These are phyloP conservation scores for Neocallimastix lanati DNA, from an alignment of 192 early-diverging fungal species.

Conservation along the genomic window DNA sequence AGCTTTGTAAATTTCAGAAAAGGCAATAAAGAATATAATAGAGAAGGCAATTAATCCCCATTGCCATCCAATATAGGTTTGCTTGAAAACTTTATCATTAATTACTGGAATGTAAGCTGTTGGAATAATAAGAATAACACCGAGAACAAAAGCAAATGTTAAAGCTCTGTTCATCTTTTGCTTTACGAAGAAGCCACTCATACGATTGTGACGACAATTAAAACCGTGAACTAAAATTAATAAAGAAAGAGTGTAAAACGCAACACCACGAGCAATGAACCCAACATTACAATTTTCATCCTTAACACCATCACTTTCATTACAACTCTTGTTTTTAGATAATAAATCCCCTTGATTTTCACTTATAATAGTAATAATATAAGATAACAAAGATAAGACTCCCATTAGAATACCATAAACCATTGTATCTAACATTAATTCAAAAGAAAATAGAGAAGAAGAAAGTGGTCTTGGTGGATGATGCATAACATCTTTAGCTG, in stretches of 20 bases:
- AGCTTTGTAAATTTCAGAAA: constrained; percentile 49
- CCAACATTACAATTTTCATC: constrained; percentile 35
- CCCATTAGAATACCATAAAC: constrained; percentile 51
- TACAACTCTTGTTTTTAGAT: constrained; percentile 7
- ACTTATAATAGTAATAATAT: not conserved
- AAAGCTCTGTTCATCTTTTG: constrained; percentile 29
- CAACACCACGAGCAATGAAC: constrained; percentile 47
- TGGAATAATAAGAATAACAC: constrained; percentile 26
- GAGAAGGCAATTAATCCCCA: constrained; percentile 48
- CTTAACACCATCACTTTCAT: constrained; percentile 31
- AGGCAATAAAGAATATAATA: constrained; percentile 33
- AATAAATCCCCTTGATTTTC: not conserved
- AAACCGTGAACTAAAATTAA: constrained; percentile 53
- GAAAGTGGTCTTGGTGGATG: constrained; percentile 45
- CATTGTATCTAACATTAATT: constrained; percentile 43
- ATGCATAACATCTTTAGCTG: constrained; percentile 42
- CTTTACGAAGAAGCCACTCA: constrained; percentile 4
- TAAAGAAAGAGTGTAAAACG: constrained; percentile 52
- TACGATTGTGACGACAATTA: constrained; percentile 50
- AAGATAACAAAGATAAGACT: not conserved
- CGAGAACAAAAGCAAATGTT: constrained; percentile 17
- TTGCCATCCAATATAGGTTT: constrained; percentile 33
- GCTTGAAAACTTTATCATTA: constrained; percentile 40
- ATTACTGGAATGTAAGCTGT: constrained; percentile 48
- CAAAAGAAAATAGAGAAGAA: constrained; percentile 44